Percentiles rank a stretch among this genome's conserved stretches.
phyloP scores from a whole-genome alignment of 108 stramenopile species.

The Nitzschia putrida region DNA sequence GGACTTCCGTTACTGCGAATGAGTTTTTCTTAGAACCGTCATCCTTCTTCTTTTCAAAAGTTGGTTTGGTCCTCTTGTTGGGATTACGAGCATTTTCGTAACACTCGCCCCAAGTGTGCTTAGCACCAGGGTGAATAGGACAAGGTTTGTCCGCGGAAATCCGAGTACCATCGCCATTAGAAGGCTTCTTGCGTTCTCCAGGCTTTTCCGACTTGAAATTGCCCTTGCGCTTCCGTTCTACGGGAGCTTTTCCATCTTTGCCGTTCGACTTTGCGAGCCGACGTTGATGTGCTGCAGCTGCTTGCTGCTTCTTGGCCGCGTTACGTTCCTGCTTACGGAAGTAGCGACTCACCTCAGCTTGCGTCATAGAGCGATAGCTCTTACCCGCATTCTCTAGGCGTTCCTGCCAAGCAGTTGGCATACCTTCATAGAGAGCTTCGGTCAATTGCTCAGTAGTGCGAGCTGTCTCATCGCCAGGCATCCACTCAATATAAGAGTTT shows the following conservation, averaged over 20 bases:
- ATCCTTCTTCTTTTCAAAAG: background rate
- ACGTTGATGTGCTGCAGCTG: background rate
- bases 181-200: background rate
- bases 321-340: constrained; percentile 1
- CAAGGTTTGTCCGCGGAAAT: no score
- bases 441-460: background rate
- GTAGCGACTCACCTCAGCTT: background rate
- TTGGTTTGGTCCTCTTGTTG: background rate
- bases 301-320: background rate
- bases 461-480: background rate
- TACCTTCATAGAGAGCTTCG: background rate
- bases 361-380: background rate
- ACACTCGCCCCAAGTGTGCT: constrained; percentile 9
- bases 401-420: background rate
- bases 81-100: background rate
- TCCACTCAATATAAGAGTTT: background rate
- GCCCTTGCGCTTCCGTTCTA: background rate
- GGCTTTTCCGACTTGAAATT: background rate
- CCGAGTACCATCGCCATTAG: background rate
- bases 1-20: background rate
- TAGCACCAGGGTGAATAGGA: background rate
- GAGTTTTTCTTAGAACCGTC: background rate
- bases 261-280: background rate
- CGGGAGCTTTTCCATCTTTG: background rate
- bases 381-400: background rate